Evolutionary conservation across 352 stramenopile genomes (phyloP), one percentile per base, ranked within the genome.

Genomic region (Phytophthora colocasiae): DNA sequence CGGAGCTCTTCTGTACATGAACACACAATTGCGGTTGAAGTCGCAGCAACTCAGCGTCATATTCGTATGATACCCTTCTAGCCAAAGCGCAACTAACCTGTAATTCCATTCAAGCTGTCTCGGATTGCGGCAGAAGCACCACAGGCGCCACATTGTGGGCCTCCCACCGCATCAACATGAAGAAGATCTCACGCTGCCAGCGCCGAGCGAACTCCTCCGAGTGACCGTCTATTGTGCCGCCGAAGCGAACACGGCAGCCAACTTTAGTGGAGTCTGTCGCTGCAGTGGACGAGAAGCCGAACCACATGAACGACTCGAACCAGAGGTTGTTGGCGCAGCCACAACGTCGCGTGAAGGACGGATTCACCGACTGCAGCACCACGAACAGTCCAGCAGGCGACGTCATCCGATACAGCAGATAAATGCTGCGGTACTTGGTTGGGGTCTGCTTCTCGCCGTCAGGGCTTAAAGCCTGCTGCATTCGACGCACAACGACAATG

Each of bases 91-190:
- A 49, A 44, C 31, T 61, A 39, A 19, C 19, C 19, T 19, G 19
- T 22, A 22, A 54, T 39, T 53, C 17, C 56, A 45, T 53, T 68
- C 34, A 65, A 39, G 22, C 14, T 32, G 39, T 29, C n/a, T 63
- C 51, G 10, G 36, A 55, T 47, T 53, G 22, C 34, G 51, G 51
- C n/a, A 78, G 19, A 3, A 75, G 26, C 47, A 78, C 43, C n/a
- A 78, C 24, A 15, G 71, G 71, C 7, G 71, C 66, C 19, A 75
- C 53, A 41, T 75, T 78, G 29, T 62, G 45, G 2, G 57, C 45
- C 45, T 78, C 71, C 71, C 71, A 78, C 41, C 66, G 71, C 45
- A 78, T 53, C 53, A 78, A 36, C 62, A 75, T 59, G 53, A 78
- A 78, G 60, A 75, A 70, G 44, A 75, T 67, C 29, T 69, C 61